Percentiles rank a stretch among this genome's conserved stretches.
Conservation (phyloP, 352 stramenopile species). For the Phytopythium delawarense region DNA sequence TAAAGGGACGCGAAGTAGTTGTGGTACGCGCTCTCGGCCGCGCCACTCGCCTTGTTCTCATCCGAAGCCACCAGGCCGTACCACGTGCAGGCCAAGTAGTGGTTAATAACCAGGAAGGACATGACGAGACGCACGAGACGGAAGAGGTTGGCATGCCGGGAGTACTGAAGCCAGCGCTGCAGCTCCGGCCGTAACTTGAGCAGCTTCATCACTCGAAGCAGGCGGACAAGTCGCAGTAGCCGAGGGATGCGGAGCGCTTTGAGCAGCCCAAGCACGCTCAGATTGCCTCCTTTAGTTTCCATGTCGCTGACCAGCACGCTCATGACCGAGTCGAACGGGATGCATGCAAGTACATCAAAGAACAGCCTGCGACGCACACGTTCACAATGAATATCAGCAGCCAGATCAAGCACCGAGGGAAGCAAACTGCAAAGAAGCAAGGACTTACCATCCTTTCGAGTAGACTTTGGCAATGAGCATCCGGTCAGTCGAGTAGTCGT, state of each 20-base stretch:
- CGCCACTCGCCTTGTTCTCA: constrained; percentile 31
- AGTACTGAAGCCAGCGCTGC: constrained; percentile 79
- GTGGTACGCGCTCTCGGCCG: constrained; percentile 24
- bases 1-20: constrained; percentile 71
- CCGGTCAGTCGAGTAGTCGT: constrained; percentile 61
- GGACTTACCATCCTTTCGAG: constrained; percentile 48
- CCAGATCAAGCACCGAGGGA: not conserved
- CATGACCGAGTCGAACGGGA: constrained; percentile 66
- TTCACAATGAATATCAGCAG: not conserved
- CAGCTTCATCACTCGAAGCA: constrained; percentile 67
- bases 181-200: constrained; percentile 70
- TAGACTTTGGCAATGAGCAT: constrained; percentile 51
- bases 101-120: constrained; percentile 68
- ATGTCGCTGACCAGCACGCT: constrained; percentile 41
- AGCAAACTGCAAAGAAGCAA: not conserved
- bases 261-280: constrained; percentile 64
- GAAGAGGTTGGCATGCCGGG: constrained; percentile 70
- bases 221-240: constrained; percentile 59
- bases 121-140: constrained; percentile 62
- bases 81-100: constrained; percentile 82
- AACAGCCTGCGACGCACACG: constrained; percentile 43
- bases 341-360: constrained; percentile 71
- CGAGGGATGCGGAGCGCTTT: constrained; percentile 66
- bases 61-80: constrained; percentile 56
- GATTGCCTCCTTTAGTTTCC: constrained; percentile 28